phyloP scores from a whole-genome alignment of 768 basidiomycete species.

The Russula compacta region DNA sequence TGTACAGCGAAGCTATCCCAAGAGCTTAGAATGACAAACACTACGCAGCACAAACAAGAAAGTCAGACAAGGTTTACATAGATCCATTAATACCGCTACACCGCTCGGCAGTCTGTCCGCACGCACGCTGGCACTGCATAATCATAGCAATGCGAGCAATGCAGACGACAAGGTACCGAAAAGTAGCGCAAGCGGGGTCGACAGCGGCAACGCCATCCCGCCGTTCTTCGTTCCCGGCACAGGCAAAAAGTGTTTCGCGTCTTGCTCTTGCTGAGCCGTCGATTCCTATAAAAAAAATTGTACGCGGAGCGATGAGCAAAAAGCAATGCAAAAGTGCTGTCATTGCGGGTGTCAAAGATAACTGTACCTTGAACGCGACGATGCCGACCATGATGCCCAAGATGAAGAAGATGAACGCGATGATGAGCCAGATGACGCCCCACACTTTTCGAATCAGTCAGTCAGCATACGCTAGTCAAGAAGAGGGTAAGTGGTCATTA shows the following conservation, averaged over 20 bases:
- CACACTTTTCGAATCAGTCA: slow-evolving; percentile 42
- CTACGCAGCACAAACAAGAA: too few species aligned
- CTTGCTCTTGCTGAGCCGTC: slow-evolving; percentile 41
- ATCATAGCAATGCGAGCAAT: neutral
- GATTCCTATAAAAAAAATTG: slow-evolving; percentile 39
- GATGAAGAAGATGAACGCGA: slow-evolving; percentile 66
- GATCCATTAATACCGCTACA: neutral
- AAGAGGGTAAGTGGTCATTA: neutral
- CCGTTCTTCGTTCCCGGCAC: slow-evolving; percentile 42
- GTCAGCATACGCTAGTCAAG: neutral
- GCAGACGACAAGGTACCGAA: neutral
- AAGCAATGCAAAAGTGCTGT: neutral
- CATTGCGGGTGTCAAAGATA: too few species aligned
- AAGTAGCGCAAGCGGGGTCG: neutral
- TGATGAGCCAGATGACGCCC: slow-evolving; percentile 83
- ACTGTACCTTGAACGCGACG: slow-evolving; percentile 65
- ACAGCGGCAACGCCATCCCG: slow-evolving; percentile 10
- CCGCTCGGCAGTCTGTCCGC: too few species aligned
- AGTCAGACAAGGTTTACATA: neutral
- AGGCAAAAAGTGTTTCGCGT: slow-evolving; percentile 51
- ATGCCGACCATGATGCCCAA: slow-evolving; percentile 70
- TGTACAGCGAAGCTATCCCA: too few species aligned
- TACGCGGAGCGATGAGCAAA: neutral
- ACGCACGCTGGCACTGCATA: too few species aligned
- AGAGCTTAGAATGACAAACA: too few species aligned